Base-by-base conservation (phyloP, 164 flowering plant species). In the Stephania yunnanensis region DNA sequence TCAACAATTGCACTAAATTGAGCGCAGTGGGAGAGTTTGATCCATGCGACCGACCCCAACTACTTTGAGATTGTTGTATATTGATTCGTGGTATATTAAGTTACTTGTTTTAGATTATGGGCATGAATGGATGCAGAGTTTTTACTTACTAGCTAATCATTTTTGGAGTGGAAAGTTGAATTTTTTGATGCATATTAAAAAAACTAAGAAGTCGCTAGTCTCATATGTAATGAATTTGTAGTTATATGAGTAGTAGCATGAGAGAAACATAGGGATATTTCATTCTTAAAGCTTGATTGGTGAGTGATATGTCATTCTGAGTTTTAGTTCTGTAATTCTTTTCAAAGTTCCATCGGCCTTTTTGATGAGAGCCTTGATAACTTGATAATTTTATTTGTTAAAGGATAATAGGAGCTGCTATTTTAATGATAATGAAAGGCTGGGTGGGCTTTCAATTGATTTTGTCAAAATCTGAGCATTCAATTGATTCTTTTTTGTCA, bases 401-500 rank as follows among this genome's bases (percentile, higher is more conserved):
- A 36, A 50, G 55, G 22, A 63, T 63, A 17, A 63, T 63, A 22
- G 7, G 20, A 19, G 66, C 42, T 63, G 9, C 20, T 63, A 19
- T 19, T 63, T 63, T 36, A 36, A 63, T 17, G 66, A 63, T 20
- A n/a, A 63, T 63, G 66, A 8, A 19, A 19, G 8, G 7, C 20
- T 63, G 19, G 66, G 42, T 36, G 42, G 42, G 42, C 42, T 63
- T 6, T 19, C 66, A 63, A 17, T 70, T 15, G 48, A 65, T 29
- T 71, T 66, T 29, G 46, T 44, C 72, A 64, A 45, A 19, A 64
- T 44, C 63, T 36, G 45, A n/a, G 25, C 42, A 50, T 50, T 50
- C 55, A 50, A 50, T 50, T 71, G 19, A 52, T 30, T 10, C 15
- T 12, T 70, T 50, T 31, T 10, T 78, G 77, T 2, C 72, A 82